phyloP scores from a whole-genome alignment of 2,329 filamentous ascomycete genomes.

The Nakataea oryzae region DNA sequence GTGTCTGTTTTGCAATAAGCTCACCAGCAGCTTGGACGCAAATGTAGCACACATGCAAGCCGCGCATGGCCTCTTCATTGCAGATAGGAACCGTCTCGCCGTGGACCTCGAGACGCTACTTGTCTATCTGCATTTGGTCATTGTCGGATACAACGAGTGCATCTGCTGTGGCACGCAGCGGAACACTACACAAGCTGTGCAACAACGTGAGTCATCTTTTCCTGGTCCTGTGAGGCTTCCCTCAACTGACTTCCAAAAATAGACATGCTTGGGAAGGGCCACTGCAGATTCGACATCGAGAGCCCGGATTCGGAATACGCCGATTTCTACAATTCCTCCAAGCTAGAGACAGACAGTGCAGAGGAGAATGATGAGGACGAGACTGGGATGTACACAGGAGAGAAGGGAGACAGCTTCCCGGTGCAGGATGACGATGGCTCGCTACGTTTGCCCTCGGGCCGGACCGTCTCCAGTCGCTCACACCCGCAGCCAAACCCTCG shows the following conservation, averaged over 20 bases:
- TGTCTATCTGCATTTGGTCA: constrained; percentile 34
- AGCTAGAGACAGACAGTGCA: constrained; percentile 5
- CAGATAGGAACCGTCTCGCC: constrained; percentile 23
- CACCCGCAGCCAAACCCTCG: background rate
- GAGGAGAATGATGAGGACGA: background rate
- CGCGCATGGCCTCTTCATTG: constrained; percentile 34
- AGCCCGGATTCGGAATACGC: constrained; percentile 23
- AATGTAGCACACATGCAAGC: constrained; percentile 37
- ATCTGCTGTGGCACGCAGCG: constrained; percentile 35
- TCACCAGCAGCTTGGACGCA: constrained; percentile 18
- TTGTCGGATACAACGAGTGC: constrained; percentile 37
- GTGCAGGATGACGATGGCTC: constrained; percentile 15
- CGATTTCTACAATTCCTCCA: constrained; percentile 27
- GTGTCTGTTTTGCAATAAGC: constrained; percentile 32
- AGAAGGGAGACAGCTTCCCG: background rate
- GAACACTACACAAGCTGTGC: constrained; percentile 29
- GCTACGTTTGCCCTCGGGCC: constrained; percentile 24
- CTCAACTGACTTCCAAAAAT: background rate
- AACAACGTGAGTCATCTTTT: constrained; percentile 25
- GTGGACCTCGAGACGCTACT: constrained; percentile 37
- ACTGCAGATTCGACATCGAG: constrained; percentile 30
- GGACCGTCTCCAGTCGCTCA: constrained; percentile 14
- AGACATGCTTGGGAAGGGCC: constrained; percentile 35
- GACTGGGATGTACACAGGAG: background rate
- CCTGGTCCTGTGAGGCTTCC: background rate